These are phyloP conservation scores for Globisporangium canariense DNA, from an alignment of 352 stramenopile species.

Conservation along the genomic window DNA sequence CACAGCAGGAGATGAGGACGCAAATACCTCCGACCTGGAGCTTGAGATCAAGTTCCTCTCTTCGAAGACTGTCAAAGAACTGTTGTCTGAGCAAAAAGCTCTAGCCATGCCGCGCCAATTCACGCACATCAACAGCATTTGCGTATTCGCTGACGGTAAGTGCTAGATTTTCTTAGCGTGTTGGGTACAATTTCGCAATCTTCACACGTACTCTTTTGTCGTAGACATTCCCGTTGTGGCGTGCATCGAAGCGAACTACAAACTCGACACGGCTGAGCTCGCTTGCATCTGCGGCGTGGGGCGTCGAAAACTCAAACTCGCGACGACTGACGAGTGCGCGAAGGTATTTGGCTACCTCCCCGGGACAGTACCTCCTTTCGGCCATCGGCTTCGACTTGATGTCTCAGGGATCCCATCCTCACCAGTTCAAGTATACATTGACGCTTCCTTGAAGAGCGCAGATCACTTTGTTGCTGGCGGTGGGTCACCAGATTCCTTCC, in stretches of 20 bases:
- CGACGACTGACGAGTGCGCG: slow-evolving; percentile 51
- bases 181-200: neutral
- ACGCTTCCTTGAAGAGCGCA: slow-evolving; percentile 29
- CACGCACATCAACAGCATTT: slow-evolving; percentile 67
- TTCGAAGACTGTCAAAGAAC: slow-evolving; percentile 25
- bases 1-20: neutral
- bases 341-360: slow-evolving; percentile 60
- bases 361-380: slow-evolving; percentile 62
- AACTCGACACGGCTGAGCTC: slow-evolving; percentile 59
- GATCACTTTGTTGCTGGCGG: slow-evolving; percentile 45
- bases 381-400: slow-evolving; percentile 21
- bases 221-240: slow-evolving; percentile 53
- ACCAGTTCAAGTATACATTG: slow-evolving; percentile 36
- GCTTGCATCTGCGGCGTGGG: slow-evolving; percentile 45
- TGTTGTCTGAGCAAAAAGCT: slow-evolving; percentile 26
- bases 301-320: slow-evolving; percentile 66
- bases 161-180: neutral
- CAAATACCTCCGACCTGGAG: slow-evolving; percentile 11
- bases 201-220: slow-evolving; percentile 3
- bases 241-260: slow-evolving; percentile 51
- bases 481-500: slow-evolving; percentile 36
- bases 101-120: slow-evolving; percentile 24
- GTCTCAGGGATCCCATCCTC: neutral
- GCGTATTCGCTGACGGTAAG: slow-evolving; percentile 67
- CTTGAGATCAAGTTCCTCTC: slow-evolving; percentile 35